These are phyloP conservation scores for Didymosphaeria variabile DNA, from an alignment of 2,329 filamentous ascomycete species.

Conservation along the genomic window DNA sequence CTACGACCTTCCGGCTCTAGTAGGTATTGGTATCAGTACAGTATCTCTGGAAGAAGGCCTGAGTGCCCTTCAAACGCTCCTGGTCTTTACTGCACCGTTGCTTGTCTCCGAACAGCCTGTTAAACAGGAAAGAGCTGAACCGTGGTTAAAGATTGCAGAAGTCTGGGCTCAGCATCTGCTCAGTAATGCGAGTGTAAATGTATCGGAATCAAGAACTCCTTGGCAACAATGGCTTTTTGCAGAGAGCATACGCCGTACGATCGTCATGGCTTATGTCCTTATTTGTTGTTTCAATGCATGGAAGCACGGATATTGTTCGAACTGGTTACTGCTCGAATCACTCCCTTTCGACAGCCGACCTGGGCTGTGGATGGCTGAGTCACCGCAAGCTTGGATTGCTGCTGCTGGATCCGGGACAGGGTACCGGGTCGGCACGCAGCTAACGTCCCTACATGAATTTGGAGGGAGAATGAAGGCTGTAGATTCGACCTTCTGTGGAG, in stretches of 20 bases:
- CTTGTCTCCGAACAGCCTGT: conserved; percentile 4
- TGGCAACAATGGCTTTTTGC: conserved; percentile 20
- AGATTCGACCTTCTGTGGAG: conserved; percentile 12
- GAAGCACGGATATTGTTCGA: conserved; percentile 18
- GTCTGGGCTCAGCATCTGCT: conserved; percentile 12
- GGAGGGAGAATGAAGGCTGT: conserved; percentile 1
- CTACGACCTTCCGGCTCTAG: conserved; percentile 3
- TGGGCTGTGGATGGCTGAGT: conserved; percentile 17
- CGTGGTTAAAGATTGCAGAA: conserved; percentile 6
- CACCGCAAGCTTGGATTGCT: conserved; percentile 19
- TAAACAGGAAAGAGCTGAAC: conserved; percentile 11
- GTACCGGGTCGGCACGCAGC: conserved; percentile 9
- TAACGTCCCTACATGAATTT: conserved; percentile 18
- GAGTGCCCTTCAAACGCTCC: conserved; percentile 13
- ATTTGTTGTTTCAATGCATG: conserved; percentile 16
- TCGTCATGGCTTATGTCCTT: conserved; percentile 13
- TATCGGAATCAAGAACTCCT: background rate
- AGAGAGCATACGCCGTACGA: conserved; percentile 17
- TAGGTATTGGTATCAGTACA: background rate
- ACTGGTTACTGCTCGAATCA: conserved; percentile 14
- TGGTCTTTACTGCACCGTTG: conserved; percentile 8
- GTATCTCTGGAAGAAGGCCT: conserved; percentile 10
- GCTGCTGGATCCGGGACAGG: conserved; percentile 9
- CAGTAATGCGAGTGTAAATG: background rate
- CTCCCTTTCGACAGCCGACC: conserved; percentile 19